These are phyloP conservation scores for Musa beccarii DNA, from an alignment of 176 grass and related monocot genomes.

Conservation along the genomic window DNA sequence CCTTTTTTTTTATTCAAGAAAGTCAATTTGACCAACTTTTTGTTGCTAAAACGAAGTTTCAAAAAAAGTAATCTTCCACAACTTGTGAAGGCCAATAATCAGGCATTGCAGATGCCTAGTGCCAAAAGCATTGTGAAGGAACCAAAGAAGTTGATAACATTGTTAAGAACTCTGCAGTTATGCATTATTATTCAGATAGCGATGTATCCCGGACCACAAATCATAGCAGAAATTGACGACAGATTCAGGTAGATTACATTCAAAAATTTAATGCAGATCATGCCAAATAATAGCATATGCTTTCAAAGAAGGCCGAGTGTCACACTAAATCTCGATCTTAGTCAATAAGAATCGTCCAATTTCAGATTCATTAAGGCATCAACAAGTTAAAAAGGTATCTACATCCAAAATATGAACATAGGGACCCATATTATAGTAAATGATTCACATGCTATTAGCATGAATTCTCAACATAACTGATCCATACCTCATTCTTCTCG, in stretches of 20 bases:
- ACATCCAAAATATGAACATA: not conserved
- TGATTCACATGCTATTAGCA: too few species aligned
- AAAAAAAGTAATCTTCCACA: too few species aligned
- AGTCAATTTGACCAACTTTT: too few species aligned
- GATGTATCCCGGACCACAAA: not conserved
- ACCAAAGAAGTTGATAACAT: too few species aligned
- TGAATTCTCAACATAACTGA: not conserved
- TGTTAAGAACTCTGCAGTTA: too few species aligned
- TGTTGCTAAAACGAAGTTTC: too few species aligned
- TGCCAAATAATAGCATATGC: not conserved
- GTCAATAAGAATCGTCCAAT: not conserved
- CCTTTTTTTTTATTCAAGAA: too few species aligned
- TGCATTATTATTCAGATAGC: not conserved
- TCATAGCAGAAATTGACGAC: not conserved
- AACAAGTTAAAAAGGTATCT: not conserved
- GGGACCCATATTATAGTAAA: too few species aligned
- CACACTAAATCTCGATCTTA: not conserved
- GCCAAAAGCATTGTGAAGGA: too few species aligned
- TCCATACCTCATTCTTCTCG: constrained; percentile 92
- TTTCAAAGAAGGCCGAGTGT: not conserved
- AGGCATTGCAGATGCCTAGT: too few species aligned
- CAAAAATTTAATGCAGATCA: not conserved
- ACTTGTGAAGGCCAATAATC: too few species aligned
- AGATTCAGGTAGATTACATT: not conserved
- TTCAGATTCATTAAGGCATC: too few species aligned